These are phyloP conservation scores for Neonectria punicea DNA, from an alignment of 2,329 filamentous ascomycete species.

Conservation along the genomic window DNA sequence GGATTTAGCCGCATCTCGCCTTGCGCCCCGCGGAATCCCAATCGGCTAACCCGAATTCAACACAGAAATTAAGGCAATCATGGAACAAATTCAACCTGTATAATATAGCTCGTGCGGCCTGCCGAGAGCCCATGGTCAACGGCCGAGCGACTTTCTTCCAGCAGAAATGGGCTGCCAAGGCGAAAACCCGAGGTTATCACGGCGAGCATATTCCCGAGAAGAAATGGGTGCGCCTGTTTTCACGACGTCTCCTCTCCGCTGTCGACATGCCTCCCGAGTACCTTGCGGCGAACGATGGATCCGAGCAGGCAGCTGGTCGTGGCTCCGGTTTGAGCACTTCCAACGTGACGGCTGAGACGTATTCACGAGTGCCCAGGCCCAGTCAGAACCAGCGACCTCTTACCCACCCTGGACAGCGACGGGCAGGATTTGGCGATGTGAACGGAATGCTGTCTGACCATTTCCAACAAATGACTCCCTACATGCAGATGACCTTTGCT, in stretches of 20 bases:
- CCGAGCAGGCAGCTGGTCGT: conserved; percentile 83
- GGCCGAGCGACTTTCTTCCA: conserved; percentile 83
- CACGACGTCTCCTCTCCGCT: conserved; percentile 80
- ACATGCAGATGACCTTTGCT: conserved; percentile 96
- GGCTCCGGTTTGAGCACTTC: conserved; percentile 72
- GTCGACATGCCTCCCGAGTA: conserved; percentile 86
- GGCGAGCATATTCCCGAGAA: conserved; percentile 93
- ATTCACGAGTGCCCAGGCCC: conserved; percentile 44
- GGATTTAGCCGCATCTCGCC: background rate
- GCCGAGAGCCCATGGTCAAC: conserved; percentile 45
- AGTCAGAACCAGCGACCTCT: conserved; percentile 29
- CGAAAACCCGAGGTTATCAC: conserved; percentile 85
- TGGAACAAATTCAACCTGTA: conserved; percentile 99
- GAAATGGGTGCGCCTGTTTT: conserved; percentile 95
- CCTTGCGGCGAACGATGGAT: conserved; percentile 83
- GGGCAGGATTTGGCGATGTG: conserved; percentile 45
- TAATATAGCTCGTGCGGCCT: conserved; percentile 71
- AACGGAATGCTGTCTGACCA: conserved; percentile 49
- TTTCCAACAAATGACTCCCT: conserved; percentile 73
- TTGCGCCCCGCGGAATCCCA: conserved; percentile 20
- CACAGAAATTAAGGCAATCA: conserved; percentile 90
- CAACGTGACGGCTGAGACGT: conserved; percentile 47
- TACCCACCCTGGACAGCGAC: conserved; percentile 37
- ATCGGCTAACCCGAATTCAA: conserved; percentile 30
- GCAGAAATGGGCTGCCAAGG: conserved; percentile 97